Evolutionary conservation across 2,329 filamentous ascomycete genomes (phyloP).

Genomic region (Samsoniella hepiali): DNA sequence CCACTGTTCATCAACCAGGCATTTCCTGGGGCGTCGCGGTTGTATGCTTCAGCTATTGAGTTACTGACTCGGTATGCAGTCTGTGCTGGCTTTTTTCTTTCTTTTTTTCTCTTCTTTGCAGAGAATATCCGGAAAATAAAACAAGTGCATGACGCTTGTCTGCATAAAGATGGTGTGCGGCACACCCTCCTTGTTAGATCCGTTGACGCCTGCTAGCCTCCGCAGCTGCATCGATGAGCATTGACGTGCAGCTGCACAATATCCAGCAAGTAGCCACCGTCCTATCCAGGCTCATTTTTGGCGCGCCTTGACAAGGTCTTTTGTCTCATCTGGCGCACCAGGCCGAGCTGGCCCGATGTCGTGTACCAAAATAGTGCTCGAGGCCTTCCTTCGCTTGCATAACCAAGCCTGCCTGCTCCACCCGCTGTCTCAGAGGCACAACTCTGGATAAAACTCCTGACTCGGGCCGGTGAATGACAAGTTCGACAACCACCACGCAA

Average conservation of each 20-base stretch:
- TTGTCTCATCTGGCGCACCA: conserved; percentile 10
- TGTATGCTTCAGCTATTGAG: not conserved
- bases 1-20: not conserved
- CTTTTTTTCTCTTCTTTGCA: not conserved
- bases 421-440: not conserved
- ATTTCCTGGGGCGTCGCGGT: not conserved
- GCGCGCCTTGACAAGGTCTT: not conserved
- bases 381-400: conserved; percentile 2
- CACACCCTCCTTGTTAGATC: conserved; percentile 14
- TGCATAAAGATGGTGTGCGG: not conserved
- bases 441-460: not conserved
- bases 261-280: not conserved
- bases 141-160: not conserved
- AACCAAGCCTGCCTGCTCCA: not conserved
- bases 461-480: conserved; percentile 2
- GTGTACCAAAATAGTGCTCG: conserved; percentile 3
- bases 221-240: conserved; percentile 9
- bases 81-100: not conserved
- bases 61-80: not conserved
- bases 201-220: conserved; percentile 5
- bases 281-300: not conserved
- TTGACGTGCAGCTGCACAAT: conserved; percentile 17
- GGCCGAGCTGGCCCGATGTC: not conserved
- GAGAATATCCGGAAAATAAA: not conserved
- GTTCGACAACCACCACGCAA: not conserved